A percentile compares a stretch with the other conserved stretches of the same genome.
phyloP scores from a whole-genome alignment of 2,329 filamentous ascomycete genomes.

The Lomentospora prolificans region DNA sequence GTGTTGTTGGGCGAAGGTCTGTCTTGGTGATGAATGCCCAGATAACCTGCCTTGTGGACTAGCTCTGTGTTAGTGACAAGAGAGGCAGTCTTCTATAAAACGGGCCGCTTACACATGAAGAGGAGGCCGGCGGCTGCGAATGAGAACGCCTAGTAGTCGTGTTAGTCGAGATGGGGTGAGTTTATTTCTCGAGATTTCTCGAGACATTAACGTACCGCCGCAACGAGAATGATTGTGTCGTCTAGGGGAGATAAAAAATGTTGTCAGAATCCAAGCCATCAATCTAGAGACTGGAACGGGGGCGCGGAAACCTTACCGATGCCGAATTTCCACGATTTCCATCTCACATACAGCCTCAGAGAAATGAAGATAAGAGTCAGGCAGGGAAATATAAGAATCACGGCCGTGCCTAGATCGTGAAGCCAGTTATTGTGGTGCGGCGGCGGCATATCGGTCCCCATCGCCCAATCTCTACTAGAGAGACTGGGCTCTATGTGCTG shows the following conservation, averaged over 20 bases:
- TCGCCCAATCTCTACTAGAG: not conserved
- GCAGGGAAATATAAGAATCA: not conserved
- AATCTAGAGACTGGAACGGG: too few species aligned
- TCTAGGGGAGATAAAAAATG: not conserved
- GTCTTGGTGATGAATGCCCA: not conserved
- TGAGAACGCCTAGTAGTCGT: not conserved
- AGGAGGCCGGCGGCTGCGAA: not conserved
- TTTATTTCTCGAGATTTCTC: not conserved
- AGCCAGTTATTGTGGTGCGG: not conserved
- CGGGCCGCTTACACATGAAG: conserved; percentile 7
- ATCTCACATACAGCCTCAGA: not conserved
- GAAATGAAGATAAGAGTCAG: not conserved
- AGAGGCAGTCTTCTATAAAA: too few species aligned
- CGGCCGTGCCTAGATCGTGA: not conserved
- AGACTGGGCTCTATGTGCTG: not conserved
- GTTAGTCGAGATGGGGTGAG: not conserved
- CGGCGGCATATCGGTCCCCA: not conserved
- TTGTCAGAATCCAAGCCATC: too few species aligned
- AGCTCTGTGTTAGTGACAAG: not conserved
- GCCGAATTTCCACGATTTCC: not conserved
- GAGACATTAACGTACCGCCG: not conserved
- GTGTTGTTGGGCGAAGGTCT: not conserved
- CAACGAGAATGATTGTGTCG: not conserved
- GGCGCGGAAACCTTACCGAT: not conserved
- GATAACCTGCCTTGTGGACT: not conserved